Base-by-base conservation (phyloP, 805 yeast genomes). In the Yarrowia sp. region DNA sequence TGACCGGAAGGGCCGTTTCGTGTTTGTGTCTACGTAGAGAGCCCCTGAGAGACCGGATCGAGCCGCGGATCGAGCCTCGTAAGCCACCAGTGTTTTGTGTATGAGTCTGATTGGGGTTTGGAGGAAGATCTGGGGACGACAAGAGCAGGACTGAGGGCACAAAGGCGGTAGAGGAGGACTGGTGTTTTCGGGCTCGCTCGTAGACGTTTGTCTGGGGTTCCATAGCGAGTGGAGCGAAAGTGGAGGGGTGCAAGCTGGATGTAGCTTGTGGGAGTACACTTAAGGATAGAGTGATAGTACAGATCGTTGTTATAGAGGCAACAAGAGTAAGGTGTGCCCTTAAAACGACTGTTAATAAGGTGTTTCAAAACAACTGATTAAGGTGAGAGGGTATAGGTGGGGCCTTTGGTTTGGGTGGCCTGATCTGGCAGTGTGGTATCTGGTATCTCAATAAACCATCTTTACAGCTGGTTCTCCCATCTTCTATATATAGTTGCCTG, bases 181-280 rank as follows among this genome's bases (percentile, higher is more conserved):
- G 10, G 36, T n/a, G 44, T 39, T 55, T 39, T 55, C 61, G 43
- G 46, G 46, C 20, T 20, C 36, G 61, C 30, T 55, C 46, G 46
- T 55, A 10, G 44, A 15, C 12, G 42, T 14, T 55, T 14, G 36
- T 36, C 19, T 55, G 61, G 15, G 46, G n/a, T 7, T 55, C 61
- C 61, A 55, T 55, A 55, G 61, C 61, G 60, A 52, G 38, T 55
- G 46, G 34, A 55, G 61, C 61, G 15, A 55, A 36, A 19, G 33
- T 14, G 38, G 60, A 13, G 58, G 58, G 20, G 33, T 38, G 42
- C 19, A 4, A 17, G 17, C 14, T n/a, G 39, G 14, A 33, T 12
- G 42, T n/a, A 13, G 56, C 55, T 49, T 49, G n/a, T 7, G 46
- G 24, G 24, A 43, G 24, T 24, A 36, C 38, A 36, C 38, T 36